Base-by-base conservation (phyloP, 2,329 filamentous ascomycete species). In the Alternaria triticimaculans region DNA sequence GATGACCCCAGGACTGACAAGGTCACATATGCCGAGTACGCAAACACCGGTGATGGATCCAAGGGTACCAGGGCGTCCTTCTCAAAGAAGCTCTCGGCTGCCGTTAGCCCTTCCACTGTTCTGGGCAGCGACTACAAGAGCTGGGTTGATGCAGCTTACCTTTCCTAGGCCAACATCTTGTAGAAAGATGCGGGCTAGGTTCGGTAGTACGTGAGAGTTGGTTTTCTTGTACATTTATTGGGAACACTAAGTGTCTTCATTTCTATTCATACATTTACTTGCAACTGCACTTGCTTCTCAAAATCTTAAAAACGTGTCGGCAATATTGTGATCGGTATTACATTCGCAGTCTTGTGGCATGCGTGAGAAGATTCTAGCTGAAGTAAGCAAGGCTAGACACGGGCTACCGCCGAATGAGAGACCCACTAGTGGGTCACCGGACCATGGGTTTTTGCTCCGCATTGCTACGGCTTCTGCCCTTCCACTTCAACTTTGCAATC, bases 1-100 rank as follows among this genome's bases (percentile, higher is more conserved):
- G 80, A 80, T 3, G 80, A 84, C 46, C 73, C 81, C n/a, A 81
- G 83, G 37, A 88, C 86, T 2, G 81, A 80, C 33, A 78, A 86
- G 46, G 85, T 90, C 2, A 76, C 81, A 25, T 90, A 87, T 65
- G 86, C 79, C 10, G 89, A 91, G 81, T 90, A 86, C 71, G 78
- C 69, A 20, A 91, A 91, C 76, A 83, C 83, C 1, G 89, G 89
- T 1, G 73, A 80, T 30, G 89, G 89, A 3, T 81, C 88, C 3
- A 76, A 78, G 18, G 87, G 87, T 0, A 83, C 81, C 0, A 80
- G 88, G 54, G 87, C 86, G 10, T 80, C 77, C 62, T 87, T 87
- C 68, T 74, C 82, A 2, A 81, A 75, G 41, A 81, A 77, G 60
- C 62, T 85, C 49, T 73, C 68, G 26, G 63, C 75, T 48, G 75